A percentile compares a stretch with the other conserved stretches of the same genome.
Evolutionary conservation across 2,329 filamentous ascomycete genomes (phyloP).

Genomic region (Diaporthe humulicola): DNA sequence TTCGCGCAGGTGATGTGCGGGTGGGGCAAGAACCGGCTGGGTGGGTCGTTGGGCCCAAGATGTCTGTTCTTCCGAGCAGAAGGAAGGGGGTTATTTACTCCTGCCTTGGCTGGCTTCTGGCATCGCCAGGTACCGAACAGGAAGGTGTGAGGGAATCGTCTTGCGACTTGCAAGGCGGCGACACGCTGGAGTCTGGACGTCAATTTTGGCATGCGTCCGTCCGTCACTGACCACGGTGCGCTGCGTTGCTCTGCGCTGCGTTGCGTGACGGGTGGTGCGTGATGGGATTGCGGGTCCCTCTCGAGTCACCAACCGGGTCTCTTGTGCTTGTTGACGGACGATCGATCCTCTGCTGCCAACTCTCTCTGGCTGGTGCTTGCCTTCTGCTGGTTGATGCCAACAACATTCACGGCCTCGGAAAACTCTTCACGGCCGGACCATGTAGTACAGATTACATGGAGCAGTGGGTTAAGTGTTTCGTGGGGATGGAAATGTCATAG

Average conservation of each 20-base stretch:
- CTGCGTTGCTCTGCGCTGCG: neutral
- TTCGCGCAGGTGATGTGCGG: slow-evolving; percentile 14
- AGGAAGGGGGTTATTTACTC: neutral
- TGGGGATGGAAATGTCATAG: slow-evolving; percentile 2
- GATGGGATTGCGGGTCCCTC: slow-evolving; percentile 18
- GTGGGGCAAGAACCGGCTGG: slow-evolving; percentile 14
- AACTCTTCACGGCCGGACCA: neutral
- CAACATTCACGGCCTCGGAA: neutral
- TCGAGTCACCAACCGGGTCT: slow-evolving; percentile 7
- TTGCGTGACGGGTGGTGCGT: slow-evolving; percentile 27
- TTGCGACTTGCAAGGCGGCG: slow-evolving; percentile 9
- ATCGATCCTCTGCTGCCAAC: slow-evolving; percentile 12
- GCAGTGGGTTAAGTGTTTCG: slow-evolving; percentile 17
- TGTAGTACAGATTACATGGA: slow-evolving; percentile 17
- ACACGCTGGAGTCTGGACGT: neutral
- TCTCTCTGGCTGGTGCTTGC: neutral
- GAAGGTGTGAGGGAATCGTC: slow-evolving; percentile 20
- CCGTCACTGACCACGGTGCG: slow-evolving; percentile 4
- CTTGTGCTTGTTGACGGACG: neutral
- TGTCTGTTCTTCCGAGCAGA: neutral
- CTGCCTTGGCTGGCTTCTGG: neutral
- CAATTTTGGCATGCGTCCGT: neutral
- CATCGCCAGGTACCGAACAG: slow-evolving; percentile 11
- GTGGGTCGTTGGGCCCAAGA: neutral
- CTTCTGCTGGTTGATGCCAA: neutral